phyloP scores from a whole-genome alignment of 2,329 filamentous ascomycete genomes.

The Claviceps digitariae region DNA sequence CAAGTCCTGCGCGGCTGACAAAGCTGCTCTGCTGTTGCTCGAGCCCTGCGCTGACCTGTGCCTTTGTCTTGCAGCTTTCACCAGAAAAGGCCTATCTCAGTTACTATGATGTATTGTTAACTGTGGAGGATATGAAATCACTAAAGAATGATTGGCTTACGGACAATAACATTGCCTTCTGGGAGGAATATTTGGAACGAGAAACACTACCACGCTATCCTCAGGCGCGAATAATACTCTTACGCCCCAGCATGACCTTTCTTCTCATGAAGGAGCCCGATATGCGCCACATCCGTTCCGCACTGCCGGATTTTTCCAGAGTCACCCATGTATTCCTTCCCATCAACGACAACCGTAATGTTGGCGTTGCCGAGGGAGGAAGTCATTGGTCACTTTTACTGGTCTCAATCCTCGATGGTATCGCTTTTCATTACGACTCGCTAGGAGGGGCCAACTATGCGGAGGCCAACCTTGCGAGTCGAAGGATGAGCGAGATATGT shows the following conservation, averaged over 20 bases:
- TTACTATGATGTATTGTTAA: constrained; percentile 42
- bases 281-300: constrained; percentile 42
- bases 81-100: constrained; percentile 25
- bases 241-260: constrained; percentile 86
- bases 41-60: neutral
- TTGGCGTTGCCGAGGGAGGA: constrained; percentile 69
- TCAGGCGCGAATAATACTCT: constrained; percentile 73
- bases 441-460: constrained; percentile 60
- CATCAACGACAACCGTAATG: constrained; percentile 76
- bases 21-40: neutral
- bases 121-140: constrained; percentile 75
- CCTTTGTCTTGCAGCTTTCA: constrained; percentile 30
- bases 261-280: constrained; percentile 67
- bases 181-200: constrained; percentile 92
- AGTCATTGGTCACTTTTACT: constrained; percentile 91
- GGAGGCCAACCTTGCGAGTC: constrained; percentile 56
- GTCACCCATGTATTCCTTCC: constrained; percentile 92
- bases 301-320: constrained; percentile 65
- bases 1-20: neutral
- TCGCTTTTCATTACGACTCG: constrained; percentile 95
- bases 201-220: constrained; percentile 72
- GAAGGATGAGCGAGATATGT: constrained; percentile 57
- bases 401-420: constrained; percentile 74
- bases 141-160: constrained; percentile 92
- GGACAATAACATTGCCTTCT: constrained; percentile 95